Evolutionary conservation across 306 rosid genomes (phyloP).

Genomic region (Vigna trinervia): DNA sequence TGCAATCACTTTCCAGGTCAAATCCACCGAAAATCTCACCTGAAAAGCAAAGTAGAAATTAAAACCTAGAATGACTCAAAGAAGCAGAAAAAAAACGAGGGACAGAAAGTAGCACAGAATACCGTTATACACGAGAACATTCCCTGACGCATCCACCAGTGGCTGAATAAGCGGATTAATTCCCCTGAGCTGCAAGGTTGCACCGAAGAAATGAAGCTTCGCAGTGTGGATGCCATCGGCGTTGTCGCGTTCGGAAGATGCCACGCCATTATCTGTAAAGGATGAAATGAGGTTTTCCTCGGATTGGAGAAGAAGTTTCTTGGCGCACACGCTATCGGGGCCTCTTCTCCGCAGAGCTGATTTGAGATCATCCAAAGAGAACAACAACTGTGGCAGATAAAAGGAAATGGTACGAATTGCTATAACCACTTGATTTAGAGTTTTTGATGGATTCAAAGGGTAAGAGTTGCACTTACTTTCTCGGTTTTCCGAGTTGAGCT

Average conservation of each 20-base stretch:
- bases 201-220: constrained; percentile 70
- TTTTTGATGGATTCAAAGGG: neutral
- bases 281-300: constrained; percentile 42
- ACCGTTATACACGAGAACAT: constrained; percentile 86
- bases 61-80: neutral
- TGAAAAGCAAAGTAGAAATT: constrained; percentile 36
- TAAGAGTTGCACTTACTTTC: constrained; percentile 50
- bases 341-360: constrained; percentile 81
- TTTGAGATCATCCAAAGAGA: constrained; percentile 63
- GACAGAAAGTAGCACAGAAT: neutral
- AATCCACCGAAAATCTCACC: constrained; percentile 95
- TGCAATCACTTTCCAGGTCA: constrained; percentile 59
- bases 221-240: constrained; percentile 27
- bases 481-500: constrained; percentile 44
- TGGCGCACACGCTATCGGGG: constrained; percentile 77
- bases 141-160: constrained; percentile 59
- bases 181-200: constrained; percentile 90
- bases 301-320: constrained; percentile 58
- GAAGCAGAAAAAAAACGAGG: no score
- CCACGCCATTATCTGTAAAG: constrained; percentile 43
- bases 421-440: neutral
- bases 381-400: constrained; percentile 45
- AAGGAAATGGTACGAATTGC: neutral
- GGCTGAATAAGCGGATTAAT: constrained; percentile 74
- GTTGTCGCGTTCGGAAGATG: constrained; percentile 24